Evolutionary conservation across 805 yeast genomes (phyloP).

Genomic region (Zygotorulaspora sp.): DNA sequence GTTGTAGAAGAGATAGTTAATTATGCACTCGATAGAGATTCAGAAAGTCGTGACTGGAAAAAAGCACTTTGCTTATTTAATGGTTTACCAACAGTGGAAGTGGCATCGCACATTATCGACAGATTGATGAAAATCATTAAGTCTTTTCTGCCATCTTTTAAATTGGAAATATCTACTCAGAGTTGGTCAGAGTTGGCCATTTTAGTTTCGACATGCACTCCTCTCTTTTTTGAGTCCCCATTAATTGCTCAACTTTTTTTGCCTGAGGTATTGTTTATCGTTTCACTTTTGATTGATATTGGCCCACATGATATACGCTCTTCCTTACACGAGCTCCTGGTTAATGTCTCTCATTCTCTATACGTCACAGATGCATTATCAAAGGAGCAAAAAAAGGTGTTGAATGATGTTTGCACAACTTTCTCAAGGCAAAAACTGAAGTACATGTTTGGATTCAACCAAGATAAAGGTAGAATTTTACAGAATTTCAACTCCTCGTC

Average conservation of each 20-base stretch:
- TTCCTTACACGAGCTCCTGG: constrained; percentile 54
- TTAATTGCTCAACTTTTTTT: constrained; percentile 57
- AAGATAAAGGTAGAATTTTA: constrained; percentile 42
- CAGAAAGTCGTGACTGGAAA: constrained; percentile 69
- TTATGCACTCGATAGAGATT: constrained; percentile 69
- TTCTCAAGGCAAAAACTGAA: constrained; percentile 58
- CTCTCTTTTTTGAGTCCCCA: constrained; percentile 66
- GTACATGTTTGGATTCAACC: constrained; percentile 64
- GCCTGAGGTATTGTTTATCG: constrained; percentile 66
- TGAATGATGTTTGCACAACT: constrained; percentile 42
- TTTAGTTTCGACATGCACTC: constrained; percentile 56
- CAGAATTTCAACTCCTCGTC: constrained; percentile 36
- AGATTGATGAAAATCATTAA: constrained; percentile 53
- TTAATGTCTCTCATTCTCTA: constrained; percentile 68
- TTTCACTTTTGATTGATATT: constrained; percentile 52
- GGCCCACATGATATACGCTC: constrained; percentile 54
- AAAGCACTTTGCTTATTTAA: constrained; percentile 59
- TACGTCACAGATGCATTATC: constrained; percentile 52
- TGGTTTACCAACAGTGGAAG: constrained; percentile 62
- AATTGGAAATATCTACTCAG: constrained; percentile 43
- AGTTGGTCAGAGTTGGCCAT: constrained; percentile 70
- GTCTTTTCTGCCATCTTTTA: constrained; percentile 42
- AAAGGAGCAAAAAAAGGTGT: constrained; percentile 35
- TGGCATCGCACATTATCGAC: constrained; percentile 59
- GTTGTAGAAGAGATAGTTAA: constrained; percentile 71